phyloP scores from a whole-genome alignment of 805 yeast species.

The Metschnikowia arizonensis region DNA sequence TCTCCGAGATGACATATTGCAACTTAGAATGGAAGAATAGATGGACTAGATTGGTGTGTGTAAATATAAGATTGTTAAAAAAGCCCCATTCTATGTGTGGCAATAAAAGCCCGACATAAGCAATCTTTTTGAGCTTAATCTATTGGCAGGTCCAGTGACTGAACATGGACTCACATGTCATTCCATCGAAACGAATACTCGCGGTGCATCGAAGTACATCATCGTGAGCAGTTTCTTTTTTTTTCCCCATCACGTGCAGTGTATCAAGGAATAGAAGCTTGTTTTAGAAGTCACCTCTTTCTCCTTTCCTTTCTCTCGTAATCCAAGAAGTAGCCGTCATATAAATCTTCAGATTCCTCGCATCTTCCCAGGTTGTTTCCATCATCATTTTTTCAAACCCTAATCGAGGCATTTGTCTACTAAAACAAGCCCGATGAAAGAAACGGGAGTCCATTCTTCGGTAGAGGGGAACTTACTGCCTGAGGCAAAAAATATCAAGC shows the following conservation, averaged over 20 bases:
- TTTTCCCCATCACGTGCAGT: not conserved
- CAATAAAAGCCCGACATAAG: not conserved
- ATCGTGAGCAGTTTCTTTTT: not conserved
- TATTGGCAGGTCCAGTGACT: not conserved
- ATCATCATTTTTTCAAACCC: not conserved
- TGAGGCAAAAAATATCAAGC: conserved; percentile 6
- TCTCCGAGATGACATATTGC: too few relatives aligned
- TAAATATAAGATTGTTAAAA: not conserved
- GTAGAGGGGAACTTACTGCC: conserved; percentile 4
- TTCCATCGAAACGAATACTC: not conserved
- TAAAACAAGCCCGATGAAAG: not conserved
- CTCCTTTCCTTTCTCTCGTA: not conserved
- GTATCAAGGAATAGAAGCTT: not conserved
- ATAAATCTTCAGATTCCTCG: too few relatives aligned
- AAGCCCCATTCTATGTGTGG: not conserved
- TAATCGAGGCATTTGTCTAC: not conserved
- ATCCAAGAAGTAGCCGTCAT: not conserved
- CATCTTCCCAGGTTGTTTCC: not conserved
- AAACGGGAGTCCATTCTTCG: conserved; percentile 3
- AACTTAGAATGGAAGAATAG: not conserved
- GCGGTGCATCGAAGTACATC: not conserved
- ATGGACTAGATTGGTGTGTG: not conserved
- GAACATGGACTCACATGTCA: not conserved
- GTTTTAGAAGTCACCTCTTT: not conserved
- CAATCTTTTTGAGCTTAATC: not conserved